These are phyloP conservation scores for Saccharomyces jurei DNA, from an alignment of 805 yeast genomes.

Conservation along the genomic window DNA sequence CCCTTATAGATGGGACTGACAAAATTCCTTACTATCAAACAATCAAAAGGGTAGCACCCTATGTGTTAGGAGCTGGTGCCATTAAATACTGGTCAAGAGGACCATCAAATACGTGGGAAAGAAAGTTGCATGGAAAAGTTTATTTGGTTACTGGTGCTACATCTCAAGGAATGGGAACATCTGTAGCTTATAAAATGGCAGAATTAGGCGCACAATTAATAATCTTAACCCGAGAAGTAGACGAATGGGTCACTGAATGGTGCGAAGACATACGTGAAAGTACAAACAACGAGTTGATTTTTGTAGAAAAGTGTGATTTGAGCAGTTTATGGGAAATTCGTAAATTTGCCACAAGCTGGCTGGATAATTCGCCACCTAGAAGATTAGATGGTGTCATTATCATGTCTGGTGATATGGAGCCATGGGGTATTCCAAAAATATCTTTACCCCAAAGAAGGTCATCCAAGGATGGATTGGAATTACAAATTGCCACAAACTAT, in stretches of 20 bases:
- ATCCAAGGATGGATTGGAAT: constrained; percentile 76
- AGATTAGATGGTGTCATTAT: constrained; percentile 84
- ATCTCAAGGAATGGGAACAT: constrained; percentile 73
- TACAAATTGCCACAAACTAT: constrained; percentile 77
- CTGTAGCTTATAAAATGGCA: constrained; percentile 68
- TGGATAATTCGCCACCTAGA: constrained; percentile 84
- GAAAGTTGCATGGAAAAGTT: constrained; percentile 87
- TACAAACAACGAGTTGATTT: constrained; percentile 66
- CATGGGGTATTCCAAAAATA: constrained; percentile 40
- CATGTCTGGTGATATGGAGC: constrained; percentile 77
- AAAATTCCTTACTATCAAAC: constrained; percentile 66
- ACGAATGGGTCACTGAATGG: constrained; percentile 73
- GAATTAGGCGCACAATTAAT: constrained; percentile 78
- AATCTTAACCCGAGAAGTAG: constrained; percentile 56
- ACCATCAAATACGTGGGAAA: constrained; percentile 77
- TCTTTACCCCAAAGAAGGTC: constrained; percentile 43
- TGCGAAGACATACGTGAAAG: constrained; percentile 65
- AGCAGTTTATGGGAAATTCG: constrained; percentile 66
- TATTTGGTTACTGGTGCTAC: constrained; percentile 88
- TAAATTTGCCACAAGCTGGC: constrained; percentile 89
- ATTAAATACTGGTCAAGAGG: constrained; percentile 76
- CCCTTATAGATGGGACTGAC: constrained; percentile 63
- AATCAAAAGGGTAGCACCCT: constrained; percentile 52
- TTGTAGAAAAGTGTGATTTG: constrained; percentile 86
- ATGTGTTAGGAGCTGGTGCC: constrained; percentile 36